Evolutionary conservation across 1,284 basidiomycete species (phyloP), one percentile per base, ranked within the genome.

Genomic region (Xerocomus minutiporus): DNA sequence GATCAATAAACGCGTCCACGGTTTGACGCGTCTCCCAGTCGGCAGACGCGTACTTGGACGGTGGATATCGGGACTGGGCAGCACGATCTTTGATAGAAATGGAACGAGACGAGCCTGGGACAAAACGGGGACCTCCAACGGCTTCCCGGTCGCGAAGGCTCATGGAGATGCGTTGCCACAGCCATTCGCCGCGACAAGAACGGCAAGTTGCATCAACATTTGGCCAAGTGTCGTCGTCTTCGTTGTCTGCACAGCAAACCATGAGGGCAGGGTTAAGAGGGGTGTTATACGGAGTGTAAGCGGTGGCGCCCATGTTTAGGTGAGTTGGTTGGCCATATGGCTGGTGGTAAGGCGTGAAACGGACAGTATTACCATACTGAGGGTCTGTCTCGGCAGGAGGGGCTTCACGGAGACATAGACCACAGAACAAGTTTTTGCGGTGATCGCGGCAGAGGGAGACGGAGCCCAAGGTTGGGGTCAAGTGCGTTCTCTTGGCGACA

Each of bases 21-120:
- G 72, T 69, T 59, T 77, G 77, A 44, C 82, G 75, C 41, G 82
- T 80, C 64, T 88, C 85, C 83, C 84, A 87, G 60, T 88, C 86
- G 1, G 69, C 70, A 2, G 65, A 70, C 60, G 67, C 65, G 53
- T 70, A 67, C 54, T 66, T 70, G 20, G 54, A 50, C 0, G 65
- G 68, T 13, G 65, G 61, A 42, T 62, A 56, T 23, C 66, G 68
- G 25, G 67, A 58, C 15, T 57, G 52, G 8, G 49, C 0, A 0
- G 32, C 13, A 8, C 63, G 60, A 47, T 63, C 64, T 49, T 49
- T 60, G 25, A 54, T 44, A 15, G 54, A 54, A 45, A 52, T 12
- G 0, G 49, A 29, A 20, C 54, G 60, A 2, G 61, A 61, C 2
- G 46, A 36, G 12, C 44, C 53, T 20, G 46, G 66, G 54, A 71